Base-by-base conservation (phyloP, 1,284 basidiomycete species). In the Trametes pubescens region DNA sequence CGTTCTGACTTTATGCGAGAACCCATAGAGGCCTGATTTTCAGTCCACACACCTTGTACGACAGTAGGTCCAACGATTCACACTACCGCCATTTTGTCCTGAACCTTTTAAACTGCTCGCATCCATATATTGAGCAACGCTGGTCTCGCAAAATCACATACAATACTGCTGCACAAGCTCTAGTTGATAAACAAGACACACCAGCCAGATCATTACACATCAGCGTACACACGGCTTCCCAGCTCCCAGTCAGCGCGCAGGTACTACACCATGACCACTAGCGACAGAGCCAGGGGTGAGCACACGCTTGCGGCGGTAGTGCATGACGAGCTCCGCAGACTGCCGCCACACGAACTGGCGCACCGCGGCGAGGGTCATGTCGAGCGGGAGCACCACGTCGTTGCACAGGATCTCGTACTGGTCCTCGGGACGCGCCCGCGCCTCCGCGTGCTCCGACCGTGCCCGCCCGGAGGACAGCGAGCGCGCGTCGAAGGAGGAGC, bases 341-440 rank as follows among this genome's bases (percentile, higher is more conserved):
- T 90, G 89, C 72, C 86, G 85, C 94, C 95, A 94, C 62, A 95
- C 84, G 72, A 89, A 97, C 76, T 95, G 93, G 66, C 93, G 87
- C 59, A 96, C 90, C 34, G 91, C 91, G 4, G 92, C 96, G 37
- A 99, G 84, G 14, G 94, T 97, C 87, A 96, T 94, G 63, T 91
- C 87, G 32, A 92, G 80, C 29, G 94, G 91, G 34, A 99, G 81
- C 13, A 93, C 80, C 35, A 85, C 80, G 68, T 94, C 91, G 71
- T 93, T 94, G 77, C 95, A 98, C 40, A 97, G 75, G 48, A 99
- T 88, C 79, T 99, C 95, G 74, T 96, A 91, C 46, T 84, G 72
- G 49, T 96, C 91, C 71, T 96, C 94, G 1, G 92, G 86, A 21
- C 75, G 76, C 3, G 70, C 64, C 29, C 76, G 76, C n/a, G 59